Percentiles rank a stretch among this genome's conserved stretches.
phyloP scores from a whole-genome alignment of 441 rosid genomes.

The Hypseocharis bilobata region DNA sequence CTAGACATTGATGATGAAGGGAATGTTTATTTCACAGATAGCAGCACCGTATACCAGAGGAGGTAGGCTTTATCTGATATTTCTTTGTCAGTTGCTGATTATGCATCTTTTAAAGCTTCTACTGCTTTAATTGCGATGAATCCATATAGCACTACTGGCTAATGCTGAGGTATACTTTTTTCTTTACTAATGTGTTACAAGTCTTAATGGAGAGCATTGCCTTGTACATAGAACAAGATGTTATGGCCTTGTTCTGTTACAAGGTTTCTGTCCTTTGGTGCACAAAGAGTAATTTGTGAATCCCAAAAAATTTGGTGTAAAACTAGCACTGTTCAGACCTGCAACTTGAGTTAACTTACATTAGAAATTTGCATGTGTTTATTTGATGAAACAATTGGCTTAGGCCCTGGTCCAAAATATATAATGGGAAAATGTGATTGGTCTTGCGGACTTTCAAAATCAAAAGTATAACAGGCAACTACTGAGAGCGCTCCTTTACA shows the following conservation, averaged over 20 bases:
- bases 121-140: neutral
- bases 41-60: conserved; percentile 63
- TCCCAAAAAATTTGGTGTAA: neutral
- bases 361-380: neutral
- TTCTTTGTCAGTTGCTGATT: conserved; percentile 7
- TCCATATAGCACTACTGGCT: neutral
- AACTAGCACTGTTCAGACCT: too few relatives aligned
- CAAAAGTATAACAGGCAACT: neutral
- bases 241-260: neutral
- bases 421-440: neutral
- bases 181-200: too few relatives aligned
- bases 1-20: conserved; percentile 80
- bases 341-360: neutral
- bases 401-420: neutral
- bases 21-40: conserved; percentile 76
- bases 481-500: neutral
- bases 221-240: neutral
- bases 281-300: neutral
- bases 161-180: neutral
- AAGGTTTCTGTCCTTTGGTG: neutral
- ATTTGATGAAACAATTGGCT: neutral
- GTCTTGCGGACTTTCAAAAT: neutral
- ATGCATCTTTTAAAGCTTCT: neutral
- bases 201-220: too few relatives aligned
- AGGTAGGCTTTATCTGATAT: conserved; percentile 30